Base-by-base conservation (phyloP, 2,329 filamentous ascomycete species). In the Pyricularia sp. region DNA sequence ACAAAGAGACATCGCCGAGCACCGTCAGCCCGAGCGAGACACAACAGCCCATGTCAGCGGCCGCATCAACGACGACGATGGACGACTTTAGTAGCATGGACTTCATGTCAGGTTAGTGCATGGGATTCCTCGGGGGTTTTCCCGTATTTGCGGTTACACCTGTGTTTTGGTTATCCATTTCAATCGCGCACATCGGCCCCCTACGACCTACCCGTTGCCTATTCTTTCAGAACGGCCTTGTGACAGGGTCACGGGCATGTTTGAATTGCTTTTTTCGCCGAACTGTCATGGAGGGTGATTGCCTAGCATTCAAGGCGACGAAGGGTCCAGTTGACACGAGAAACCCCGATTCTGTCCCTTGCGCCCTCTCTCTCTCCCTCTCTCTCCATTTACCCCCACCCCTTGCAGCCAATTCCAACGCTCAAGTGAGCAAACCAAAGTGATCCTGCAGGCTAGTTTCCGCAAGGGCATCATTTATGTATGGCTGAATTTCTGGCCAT, bases 41-140 rank as follows among this genome's bases (percentile, higher is more conserved):
- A 30, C 55, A 59, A 12, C 55, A 59, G 12, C 22, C 55, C 55
- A 59, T 59, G 26, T 71, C 78, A 31, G 65, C 74, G 75, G 22
- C 73, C 75, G 53, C 75, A 77, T 76, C 62, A 22, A 64, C 63
- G 24, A 64, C 62, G 12, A 60, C 63, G 19, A 77, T 82, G 65
- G 75, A 75, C 53, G 81, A 83, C 13, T 78, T 83, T 65, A 70
- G 76, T 59, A 73, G 72, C 66, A 71, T 83, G 64, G 81, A 84
- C 66, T 83, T 83, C 65, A 79, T 82, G 66, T 70, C 77, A 73
- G 76, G 81, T 83, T 66, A 77, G 80, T 78, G 30, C 13, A 28
- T 19, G 26, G 26, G 6, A 59, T 28, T 28, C 55, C n/a, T 19
- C 55, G 4, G 10, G 6, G 7, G 24, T 28, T 59, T 57, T 59